A percentile compares a stretch with the other conserved stretches of the same genome.
Evolutionary conservation across 148 eudicot species (phyloP).

Genomic region (Chenopodium berlandieri): DNA sequence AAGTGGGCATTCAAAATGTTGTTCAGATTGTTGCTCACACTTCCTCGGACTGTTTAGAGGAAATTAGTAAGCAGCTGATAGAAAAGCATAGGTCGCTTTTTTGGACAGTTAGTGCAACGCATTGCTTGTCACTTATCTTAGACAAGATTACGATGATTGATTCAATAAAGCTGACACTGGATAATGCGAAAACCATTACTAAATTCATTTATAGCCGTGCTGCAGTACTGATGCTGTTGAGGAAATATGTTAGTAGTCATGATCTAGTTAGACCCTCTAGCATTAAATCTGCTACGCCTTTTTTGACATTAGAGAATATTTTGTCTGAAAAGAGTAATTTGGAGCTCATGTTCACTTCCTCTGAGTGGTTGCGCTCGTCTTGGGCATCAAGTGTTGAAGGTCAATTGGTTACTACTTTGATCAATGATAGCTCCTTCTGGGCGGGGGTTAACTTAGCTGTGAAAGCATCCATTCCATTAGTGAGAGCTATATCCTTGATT

Average conservation of each 20-base stretch:
- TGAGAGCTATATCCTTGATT: conserved; percentile 45
- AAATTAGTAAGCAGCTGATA: conserved; percentile 39
- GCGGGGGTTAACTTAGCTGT: conserved; percentile 31
- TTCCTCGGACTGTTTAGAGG: conserved; percentile 43
- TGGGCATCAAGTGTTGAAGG: conserved; percentile 48
- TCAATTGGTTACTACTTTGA: conserved; percentile 34
- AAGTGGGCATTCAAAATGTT: conserved; percentile 56
- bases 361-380: conserved; percentile 39
- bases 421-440: conserved; percentile 50
- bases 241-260: conserved; percentile 29
- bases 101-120: conserved; percentile 61
- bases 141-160: conserved; percentile 36
- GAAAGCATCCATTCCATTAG: conserved; percentile 60
- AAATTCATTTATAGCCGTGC: conserved; percentile 45
- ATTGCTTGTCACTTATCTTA: conserved; percentile 61
- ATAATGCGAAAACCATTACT: conserved; percentile 49
- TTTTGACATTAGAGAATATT: conserved; percentile 57
- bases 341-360: conserved; percentile 43
- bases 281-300: conserved; percentile 36
- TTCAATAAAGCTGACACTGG: conserved; percentile 34
- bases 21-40: conserved; percentile 58
- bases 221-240: conserved; percentile 34
- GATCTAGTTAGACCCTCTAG: conserved; percentile 48
- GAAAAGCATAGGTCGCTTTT: conserved; percentile 47
- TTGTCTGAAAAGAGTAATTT: conserved; percentile 35